A percentile compares a stretch with the other conserved stretches of the same genome.
These are phyloP conservation scores for Cystofilobasidium capitatum DNA, from an alignment of 768 basidiomycete species.

Conservation along the genomic window DNA sequence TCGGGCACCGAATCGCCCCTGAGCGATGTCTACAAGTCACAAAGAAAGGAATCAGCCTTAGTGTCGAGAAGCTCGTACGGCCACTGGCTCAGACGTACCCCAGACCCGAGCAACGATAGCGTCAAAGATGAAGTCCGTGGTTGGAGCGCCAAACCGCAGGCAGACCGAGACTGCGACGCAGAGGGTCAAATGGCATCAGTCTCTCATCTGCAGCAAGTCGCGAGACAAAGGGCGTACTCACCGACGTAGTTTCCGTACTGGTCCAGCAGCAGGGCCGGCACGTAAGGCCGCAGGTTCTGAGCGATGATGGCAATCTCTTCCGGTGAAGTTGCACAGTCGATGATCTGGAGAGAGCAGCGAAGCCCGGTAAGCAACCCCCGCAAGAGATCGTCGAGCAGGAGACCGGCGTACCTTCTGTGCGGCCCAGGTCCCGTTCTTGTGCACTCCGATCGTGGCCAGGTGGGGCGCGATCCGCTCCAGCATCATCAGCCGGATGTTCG, in stretches of 20 bases:
- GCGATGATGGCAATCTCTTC: slow-evolving; percentile 80
- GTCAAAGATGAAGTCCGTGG: slow-evolving; percentile 93
- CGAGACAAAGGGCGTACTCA: neutral
- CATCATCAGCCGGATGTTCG: slow-evolving; percentile 71
- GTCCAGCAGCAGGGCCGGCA: slow-evolving; percentile 85
- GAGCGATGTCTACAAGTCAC: slow-evolving; percentile 64
- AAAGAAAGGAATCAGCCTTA: neutral
- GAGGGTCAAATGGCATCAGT: slow-evolving; percentile 25
- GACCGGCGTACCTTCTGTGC: slow-evolving; percentile 60
- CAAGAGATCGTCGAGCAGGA: neutral
- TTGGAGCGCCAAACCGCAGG: slow-evolving; percentile 77
- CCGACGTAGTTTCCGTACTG: slow-evolving; percentile 86
- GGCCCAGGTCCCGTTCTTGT: slow-evolving; percentile 99
- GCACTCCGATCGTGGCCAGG: slow-evolving; percentile 93
- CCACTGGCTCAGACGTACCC: slow-evolving; percentile 24
- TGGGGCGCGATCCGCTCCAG: slow-evolving; percentile 87
- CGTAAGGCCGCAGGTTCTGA: slow-evolving; percentile 77
- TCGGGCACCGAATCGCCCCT: slow-evolving; percentile 93
- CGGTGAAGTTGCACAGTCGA: slow-evolving; percentile 78
- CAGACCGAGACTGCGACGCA: slow-evolving; percentile 41
- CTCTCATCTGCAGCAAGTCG: neutral
- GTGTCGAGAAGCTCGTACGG: neutral
- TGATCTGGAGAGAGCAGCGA: slow-evolving; percentile 47
- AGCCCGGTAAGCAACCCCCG: neutral
- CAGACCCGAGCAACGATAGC: slow-evolving; percentile 96